A percentile compares a stretch with the other conserved stretches of the same genome.
Evolutionary conservation across 345 rosid species (phyloP).

Genomic region (Hevea brasiliensis): DNA sequence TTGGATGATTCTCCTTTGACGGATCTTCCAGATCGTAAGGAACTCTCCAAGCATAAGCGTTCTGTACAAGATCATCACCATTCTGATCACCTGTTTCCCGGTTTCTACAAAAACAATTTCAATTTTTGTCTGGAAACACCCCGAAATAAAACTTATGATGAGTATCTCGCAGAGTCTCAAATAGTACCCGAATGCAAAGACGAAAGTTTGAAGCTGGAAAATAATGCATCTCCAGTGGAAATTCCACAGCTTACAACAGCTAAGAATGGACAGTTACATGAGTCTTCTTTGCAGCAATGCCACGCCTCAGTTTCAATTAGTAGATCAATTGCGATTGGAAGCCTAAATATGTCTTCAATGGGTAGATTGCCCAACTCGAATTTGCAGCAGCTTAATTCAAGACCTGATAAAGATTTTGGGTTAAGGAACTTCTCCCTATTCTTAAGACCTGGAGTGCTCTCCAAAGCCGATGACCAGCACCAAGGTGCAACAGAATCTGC

Average conservation of each 20-base stretch:
- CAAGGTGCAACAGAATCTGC: slow-evolving; percentile 3
- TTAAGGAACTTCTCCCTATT: slow-evolving; percentile 30
- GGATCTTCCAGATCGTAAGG: neutral
- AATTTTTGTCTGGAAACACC: neutral
- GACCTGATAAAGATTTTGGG: slow-evolving; percentile 12
- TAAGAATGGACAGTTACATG: neutral
- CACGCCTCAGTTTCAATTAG: slow-evolving; percentile 6
- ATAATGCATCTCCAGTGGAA: no score
- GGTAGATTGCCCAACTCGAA: neutral
- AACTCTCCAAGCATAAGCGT: neutral
- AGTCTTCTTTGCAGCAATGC: neutral
- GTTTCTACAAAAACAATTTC: slow-evolving; percentile 4
- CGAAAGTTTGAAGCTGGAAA: neutral
- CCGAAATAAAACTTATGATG: neutral
- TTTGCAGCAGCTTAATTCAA: slow-evolving; percentile 11
- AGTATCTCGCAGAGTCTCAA: neutral
- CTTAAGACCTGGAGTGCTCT: neutral
- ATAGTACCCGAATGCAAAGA: slow-evolving; percentile 14
- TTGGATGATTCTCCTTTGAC: neutral
- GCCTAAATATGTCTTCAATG: neutral
- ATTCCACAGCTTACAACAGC: no score
- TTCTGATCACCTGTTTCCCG: slow-evolving; percentile 2
- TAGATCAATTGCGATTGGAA: slow-evolving; percentile 1
- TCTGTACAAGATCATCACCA: slow-evolving; percentile 3
- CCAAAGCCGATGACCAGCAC: neutral